These are phyloP conservation scores for Picochlorum sp. DNA, from an alignment of 139 green algal genomes.

Conservation along the genomic window DNA sequence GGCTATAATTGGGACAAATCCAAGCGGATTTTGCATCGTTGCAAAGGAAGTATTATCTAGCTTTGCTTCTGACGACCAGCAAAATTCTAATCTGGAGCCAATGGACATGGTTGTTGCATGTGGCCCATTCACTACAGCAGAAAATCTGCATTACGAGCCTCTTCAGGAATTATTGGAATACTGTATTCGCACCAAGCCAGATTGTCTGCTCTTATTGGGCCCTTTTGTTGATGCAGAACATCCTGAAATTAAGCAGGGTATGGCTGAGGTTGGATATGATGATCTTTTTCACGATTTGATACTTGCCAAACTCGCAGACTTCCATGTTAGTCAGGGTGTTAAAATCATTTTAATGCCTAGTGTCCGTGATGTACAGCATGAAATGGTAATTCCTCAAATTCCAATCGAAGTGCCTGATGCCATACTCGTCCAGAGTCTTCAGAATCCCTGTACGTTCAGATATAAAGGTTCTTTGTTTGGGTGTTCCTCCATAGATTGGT, in stretches of 20 bases:
- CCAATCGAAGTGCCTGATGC: slow-evolving; percentile 24
- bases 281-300: slow-evolving; percentile 52
- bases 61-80: slow-evolving; percentile 22
- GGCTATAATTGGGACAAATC: slow-evolving; percentile 59
- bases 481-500: slow-evolving; percentile 31
- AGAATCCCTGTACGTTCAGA: slow-evolving; percentile 39
- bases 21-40: slow-evolving; percentile 54
- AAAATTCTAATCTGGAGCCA: neutral
- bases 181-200: slow-evolving; percentile 21
- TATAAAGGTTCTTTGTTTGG: slow-evolving; percentile 27
- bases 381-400: slow-evolving; percentile 64
- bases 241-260: slow-evolving; percentile 41
- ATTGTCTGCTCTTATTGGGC: slow-evolving; percentile 74
- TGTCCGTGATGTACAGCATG: slow-evolving; percentile 52
- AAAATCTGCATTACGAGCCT: slow-evolving; percentile 53
- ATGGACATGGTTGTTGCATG: slow-evolving; percentile 45
- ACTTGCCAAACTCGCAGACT: slow-evolving; percentile 23
- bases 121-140: slow-evolving; percentile 54
- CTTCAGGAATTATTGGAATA: slow-evolving; percentile 63
- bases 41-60: slow-evolving; percentile 44
- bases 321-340: slow-evolving; percentile 2
- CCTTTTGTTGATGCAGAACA: slow-evolving; percentile 90
- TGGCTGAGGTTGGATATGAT: slow-evolving; percentile 60
- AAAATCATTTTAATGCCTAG: slow-evolving; percentile 68
- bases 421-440: slow-evolving; percentile 1